Percentiles rank a stretch among this genome's conserved stretches.
Evolutionary conservation across 257 asterid genomes (phyloP).

Genomic region (Knoxia roxburghii): DNA sequence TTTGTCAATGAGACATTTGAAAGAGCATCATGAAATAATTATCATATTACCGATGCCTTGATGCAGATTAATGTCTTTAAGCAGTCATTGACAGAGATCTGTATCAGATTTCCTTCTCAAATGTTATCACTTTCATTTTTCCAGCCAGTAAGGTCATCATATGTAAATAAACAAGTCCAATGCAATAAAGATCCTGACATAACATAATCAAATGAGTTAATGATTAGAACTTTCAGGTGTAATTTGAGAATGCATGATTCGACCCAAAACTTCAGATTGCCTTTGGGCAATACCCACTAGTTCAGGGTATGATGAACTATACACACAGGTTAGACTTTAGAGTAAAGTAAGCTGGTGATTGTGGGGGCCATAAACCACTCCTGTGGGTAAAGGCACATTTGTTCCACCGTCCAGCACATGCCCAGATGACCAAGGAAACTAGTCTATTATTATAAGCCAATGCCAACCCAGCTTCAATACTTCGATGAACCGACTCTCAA

Average conservation of each 20-base stretch:
- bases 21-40: too few relatives aligned
- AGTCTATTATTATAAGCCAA: too few relatives aligned
- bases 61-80: not conserved
- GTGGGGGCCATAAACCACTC: conserved; percentile 1
- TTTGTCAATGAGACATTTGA: not conserved
- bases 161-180: not conserved
- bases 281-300: too few relatives aligned
- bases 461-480: too few relatives aligned
- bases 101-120: not conserved
- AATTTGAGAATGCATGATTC: not conserved
- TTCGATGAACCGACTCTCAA: too few relatives aligned
- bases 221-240: not conserved
- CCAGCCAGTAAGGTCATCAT: not conserved
- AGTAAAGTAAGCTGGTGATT: not conserved
- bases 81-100: not conserved
- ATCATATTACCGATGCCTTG: not conserved
- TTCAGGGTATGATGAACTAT: not conserved
- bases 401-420: conserved; percentile 10
- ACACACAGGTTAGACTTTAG: not conserved
- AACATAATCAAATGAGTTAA: not conserved
- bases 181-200: not conserved
- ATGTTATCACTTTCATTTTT: not conserved
- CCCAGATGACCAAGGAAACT: conserved; percentile 7
- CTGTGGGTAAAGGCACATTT: not conserved
- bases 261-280: not conserved